These are phyloP conservation scores for Kodamaea kakaduensis DNA, from an alignment of 805 yeast genomes.

Conservation along the genomic window DNA sequence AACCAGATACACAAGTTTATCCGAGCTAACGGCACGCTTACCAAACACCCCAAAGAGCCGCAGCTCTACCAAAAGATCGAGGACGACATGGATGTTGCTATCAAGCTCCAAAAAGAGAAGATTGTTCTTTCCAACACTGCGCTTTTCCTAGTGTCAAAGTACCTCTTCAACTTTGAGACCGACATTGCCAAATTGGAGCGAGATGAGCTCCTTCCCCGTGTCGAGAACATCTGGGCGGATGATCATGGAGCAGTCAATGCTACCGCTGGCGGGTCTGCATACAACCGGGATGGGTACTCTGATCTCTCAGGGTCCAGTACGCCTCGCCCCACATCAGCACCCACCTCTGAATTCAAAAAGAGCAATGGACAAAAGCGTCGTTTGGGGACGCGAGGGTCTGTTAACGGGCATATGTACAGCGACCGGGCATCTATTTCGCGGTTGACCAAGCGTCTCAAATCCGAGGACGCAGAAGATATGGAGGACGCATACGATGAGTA, in stretches of 20 bases:
- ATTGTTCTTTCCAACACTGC: slow-evolving; percentile 79
- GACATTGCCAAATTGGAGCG: slow-evolving; percentile 72
- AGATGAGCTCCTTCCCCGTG: slow-evolving; percentile 72
- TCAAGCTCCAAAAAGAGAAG: slow-evolving; percentile 71
- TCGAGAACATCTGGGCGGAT: slow-evolving; percentile 25
- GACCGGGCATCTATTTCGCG: slow-evolving; percentile 5
- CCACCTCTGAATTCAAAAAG: slow-evolving; percentile 9
- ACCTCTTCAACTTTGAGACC: slow-evolving; percentile 65
- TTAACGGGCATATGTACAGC: slow-evolving; percentile 1
- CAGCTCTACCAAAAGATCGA: slow-evolving; percentile 60
- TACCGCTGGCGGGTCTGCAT: not conserved
- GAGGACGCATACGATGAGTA: slow-evolving; percentile 9
- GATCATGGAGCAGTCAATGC: slow-evolving; percentile 9
- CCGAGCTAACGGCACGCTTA: slow-evolving; percentile 74
- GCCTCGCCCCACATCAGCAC: slow-evolving; percentile 19
- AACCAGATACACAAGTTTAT: slow-evolving; percentile 78
- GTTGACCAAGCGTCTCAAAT: slow-evolving; percentile 11
- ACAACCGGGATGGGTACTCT: slow-evolving; percentile 14
- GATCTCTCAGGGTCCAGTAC: slow-evolving; percentile 31
- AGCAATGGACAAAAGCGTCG: slow-evolving; percentile 24
- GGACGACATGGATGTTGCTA: slow-evolving; percentile 60
- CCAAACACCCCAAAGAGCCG: slow-evolving; percentile 78
- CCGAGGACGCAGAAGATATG: slow-evolving; percentile 14
- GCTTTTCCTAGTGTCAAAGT: slow-evolving; percentile 69
- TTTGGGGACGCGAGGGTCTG: slow-evolving; percentile 10